Base-by-base conservation (phyloP, 2,329 filamentous ascomycete species). In the Elsinoe necatrix region DNA sequence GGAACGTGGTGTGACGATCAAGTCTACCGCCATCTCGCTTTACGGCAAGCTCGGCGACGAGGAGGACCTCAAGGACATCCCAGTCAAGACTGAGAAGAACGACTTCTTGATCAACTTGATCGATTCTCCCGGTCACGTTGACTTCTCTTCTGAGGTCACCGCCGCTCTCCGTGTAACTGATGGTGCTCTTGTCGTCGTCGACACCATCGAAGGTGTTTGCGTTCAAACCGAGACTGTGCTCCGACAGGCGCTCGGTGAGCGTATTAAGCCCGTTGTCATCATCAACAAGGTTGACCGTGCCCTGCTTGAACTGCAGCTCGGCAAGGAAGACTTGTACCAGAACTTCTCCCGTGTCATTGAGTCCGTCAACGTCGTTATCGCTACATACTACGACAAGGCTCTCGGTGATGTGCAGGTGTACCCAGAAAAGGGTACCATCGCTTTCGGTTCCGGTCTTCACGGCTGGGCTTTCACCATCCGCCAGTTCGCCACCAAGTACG, bases 221-320 rank as follows among this genome's bases (percentile, higher is more conserved):
- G 93, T 98, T 75, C 93, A 98, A 84, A 98, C 93, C 73, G 93
- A 98, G 87, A 98, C 93, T 72, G 93, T 98, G 71, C 84, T 98
- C 67, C 91, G 93, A 74, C 93, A 98, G 82, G 92, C 93, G 76
- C 89, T 98, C 69, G 88, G 89, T 84, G 93, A 98, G 86, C 92
- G 93, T 80, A 98, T 98, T 79, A 97, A 97, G 87, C 93, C 93
- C 71, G 92, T 98, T 72, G 84, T 96, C 74, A 87, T 96, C 78
- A 96, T 98, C 85, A 98, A 98, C 90, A 98, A 98, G 87, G 93
- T 98, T 77, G 93, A 98, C 75, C 92, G 93, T 80, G 91, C 93
- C 78, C 89, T 98, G 73, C 90, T 98, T 75, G 93, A 98, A 80
- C 85, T 98, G 64, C 93, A 98, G 82, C 86, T 96, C 72, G 86